These are phyloP conservation scores for Pyronema omphalodes DNA, from an alignment of 495 filamentous ascomycete species.

Conservation along the genomic window DNA sequence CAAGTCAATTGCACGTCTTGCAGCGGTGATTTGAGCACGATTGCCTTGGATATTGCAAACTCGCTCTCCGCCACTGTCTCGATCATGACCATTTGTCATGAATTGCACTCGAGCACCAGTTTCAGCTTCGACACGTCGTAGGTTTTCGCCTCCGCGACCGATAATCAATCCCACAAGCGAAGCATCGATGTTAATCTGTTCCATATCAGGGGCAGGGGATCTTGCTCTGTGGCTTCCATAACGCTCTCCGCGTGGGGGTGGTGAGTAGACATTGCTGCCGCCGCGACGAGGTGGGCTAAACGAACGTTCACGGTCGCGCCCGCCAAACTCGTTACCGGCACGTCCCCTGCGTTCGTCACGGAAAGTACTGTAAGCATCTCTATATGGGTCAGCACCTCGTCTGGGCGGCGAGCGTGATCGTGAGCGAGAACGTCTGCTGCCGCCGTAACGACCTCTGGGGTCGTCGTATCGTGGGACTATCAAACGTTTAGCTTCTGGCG, in stretches of 20 bases:
- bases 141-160: conserved; percentile 63
- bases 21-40: conserved; percentile 44
- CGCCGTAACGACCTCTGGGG: conserved; percentile 23
- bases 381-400: conserved; percentile 28
- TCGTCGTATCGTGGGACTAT: conserved; percentile 24
- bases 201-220: conserved; percentile 44
- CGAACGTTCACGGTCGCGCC: conserved; percentile 43
- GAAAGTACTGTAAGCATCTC: conserved; percentile 35
- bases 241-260: conserved; percentile 26
- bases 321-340: conserved; percentile 29
- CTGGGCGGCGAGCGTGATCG: conserved; percentile 49
- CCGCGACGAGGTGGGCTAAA: conserved; percentile 34
- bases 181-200: conserved; percentile 59
- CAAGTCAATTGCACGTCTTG: conserved; percentile 53
- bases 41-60: conserved; percentile 62
- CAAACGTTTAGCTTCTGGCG: background rate
- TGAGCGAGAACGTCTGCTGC: conserved; percentile 39
- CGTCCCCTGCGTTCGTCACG: conserved; percentile 58
- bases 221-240: conserved; percentile 30
- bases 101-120: conserved; percentile 66
- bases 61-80: conserved; percentile 45
- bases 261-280: conserved; percentile 19
- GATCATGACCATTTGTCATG: conserved; percentile 41
- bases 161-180: conserved; percentile 68
- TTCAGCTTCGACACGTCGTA: conserved; percentile 57